Percentiles rank a stretch among this genome's conserved stretches.
Conservation (phyloP, 202 grass and related monocot genomes). For the Hordeum pubiflorum region DNA sequence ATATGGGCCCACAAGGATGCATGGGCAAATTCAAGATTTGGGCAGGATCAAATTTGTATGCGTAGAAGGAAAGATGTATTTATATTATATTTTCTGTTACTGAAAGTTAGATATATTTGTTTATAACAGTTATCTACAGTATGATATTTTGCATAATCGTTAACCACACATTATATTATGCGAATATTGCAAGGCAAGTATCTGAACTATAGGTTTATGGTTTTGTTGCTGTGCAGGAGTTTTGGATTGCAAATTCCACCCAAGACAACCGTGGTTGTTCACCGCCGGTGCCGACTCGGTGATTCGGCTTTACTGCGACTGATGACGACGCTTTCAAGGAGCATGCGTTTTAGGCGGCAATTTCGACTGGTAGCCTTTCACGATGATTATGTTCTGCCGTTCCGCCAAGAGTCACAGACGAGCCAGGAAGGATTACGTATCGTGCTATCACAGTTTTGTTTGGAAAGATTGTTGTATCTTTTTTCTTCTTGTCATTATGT, state of each 20-base stretch:
- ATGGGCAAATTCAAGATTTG: not conserved
- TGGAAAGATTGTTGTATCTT: not conserved
- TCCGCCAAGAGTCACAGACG: not conserved
- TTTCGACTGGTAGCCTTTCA: not conserved
- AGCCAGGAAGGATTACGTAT: not conserved
- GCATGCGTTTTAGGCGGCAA: not conserved
- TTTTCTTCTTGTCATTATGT: not conserved
- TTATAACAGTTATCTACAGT: not conserved
- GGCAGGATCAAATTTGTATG: not conserved
- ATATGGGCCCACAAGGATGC: no score
- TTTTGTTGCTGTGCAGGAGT: constrained; percentile 47
- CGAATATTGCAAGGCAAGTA: not conserved
- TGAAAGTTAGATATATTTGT: not conserved
- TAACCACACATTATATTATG: not conserved
- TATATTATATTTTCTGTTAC: not conserved
- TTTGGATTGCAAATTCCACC: constrained; percentile 87
- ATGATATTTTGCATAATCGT: not conserved
- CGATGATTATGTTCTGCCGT: not conserved
- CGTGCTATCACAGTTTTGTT: not conserved
- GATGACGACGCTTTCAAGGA: not conserved
- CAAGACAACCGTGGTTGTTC: constrained; percentile 88
- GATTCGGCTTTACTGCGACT: constrained; percentile 82
- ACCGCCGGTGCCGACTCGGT: constrained; percentile 82
- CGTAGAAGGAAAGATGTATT: not conserved
- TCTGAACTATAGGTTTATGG: not conserved